phyloP scores from a whole-genome alignment of 805 yeast genomes.

The Monosporozyma aerobia region DNA sequence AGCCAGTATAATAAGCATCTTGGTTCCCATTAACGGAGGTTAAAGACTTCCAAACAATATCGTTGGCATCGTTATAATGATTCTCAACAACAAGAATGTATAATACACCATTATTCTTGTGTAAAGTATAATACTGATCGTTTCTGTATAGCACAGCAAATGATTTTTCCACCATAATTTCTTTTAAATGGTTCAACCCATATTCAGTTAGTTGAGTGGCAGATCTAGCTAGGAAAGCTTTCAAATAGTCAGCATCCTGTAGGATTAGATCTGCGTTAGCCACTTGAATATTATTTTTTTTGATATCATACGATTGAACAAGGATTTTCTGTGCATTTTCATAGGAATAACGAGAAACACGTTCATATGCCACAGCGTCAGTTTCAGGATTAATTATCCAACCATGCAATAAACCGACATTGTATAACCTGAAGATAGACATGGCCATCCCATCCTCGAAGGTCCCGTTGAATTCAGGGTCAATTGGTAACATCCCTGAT shows the following conservation, averaged over 20 bases:
- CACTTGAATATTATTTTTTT: slow-evolving; percentile 16
- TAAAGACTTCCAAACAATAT: slow-evolving; percentile 79
- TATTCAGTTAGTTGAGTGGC: slow-evolving; percentile 66
- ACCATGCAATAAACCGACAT: slow-evolving; percentile 65
- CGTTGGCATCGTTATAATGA: slow-evolving; percentile 40
- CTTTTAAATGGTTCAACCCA: slow-evolving; percentile 47
- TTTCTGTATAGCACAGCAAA: slow-evolving; percentile 75
- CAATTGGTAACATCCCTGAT: slow-evolving; percentile 43
- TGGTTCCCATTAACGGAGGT: slow-evolving; percentile 56
- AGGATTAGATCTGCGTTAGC: slow-evolving; percentile 22
- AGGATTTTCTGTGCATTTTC: slow-evolving; percentile 54
- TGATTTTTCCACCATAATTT: slow-evolving; percentile 40
- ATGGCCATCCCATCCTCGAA: slow-evolving; percentile 47
- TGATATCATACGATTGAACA: slow-evolving; percentile 37
- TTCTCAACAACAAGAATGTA: slow-evolving; percentile 67
- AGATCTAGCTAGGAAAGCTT: slow-evolving; percentile 48
- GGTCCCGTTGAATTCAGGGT: slow-evolving; percentile 59
- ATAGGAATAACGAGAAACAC: slow-evolving; percentile 38
- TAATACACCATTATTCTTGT: slow-evolving; percentile 41
- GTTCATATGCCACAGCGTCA: slow-evolving; percentile 28
- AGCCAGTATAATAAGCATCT: slow-evolving; percentile 64
- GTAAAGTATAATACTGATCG: slow-evolving; percentile 76
- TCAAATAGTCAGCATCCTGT: slow-evolving; percentile 30
- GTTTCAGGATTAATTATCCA: slow-evolving; percentile 54
- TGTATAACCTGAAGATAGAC: slow-evolving; percentile 49